Evolutionary conservation across 2,329 filamentous ascomycete species (phyloP).

Genomic region (Arachnomyces sp.): DNA sequence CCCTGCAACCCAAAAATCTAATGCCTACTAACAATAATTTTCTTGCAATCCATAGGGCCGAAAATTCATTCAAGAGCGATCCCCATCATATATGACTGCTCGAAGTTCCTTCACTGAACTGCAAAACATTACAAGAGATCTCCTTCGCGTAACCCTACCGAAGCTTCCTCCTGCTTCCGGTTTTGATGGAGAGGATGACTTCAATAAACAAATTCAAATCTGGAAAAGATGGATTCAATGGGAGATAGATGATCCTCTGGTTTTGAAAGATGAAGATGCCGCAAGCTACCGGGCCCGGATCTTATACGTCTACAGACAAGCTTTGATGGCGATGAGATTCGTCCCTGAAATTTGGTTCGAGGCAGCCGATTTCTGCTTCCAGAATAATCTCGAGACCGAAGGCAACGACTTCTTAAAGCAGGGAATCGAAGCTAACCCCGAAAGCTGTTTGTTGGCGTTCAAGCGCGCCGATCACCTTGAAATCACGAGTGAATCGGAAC

Average conservation of each 20-base stretch:
- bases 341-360: conserved; percentile 96
- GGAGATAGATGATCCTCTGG: conserved; percentile 89
- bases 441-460: conserved; percentile 83
- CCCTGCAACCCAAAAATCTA: background rate
- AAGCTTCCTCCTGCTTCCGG: conserved; percentile 74
- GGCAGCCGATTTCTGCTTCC: conserved; percentile 84
- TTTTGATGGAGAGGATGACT: conserved; percentile 81
- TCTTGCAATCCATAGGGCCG: conserved; percentile 55
- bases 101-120: conserved; percentile 82
- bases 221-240: conserved; percentile 94
- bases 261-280: conserved; percentile 73
- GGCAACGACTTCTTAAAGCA: conserved; percentile 73
- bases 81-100: conserved; percentile 91
- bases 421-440: conserved; percentile 82
- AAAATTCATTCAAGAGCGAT: conserved; percentile 89
- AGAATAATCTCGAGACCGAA: conserved; percentile 63
- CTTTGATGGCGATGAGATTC: conserved; percentile 85
- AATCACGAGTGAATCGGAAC: conserved; percentile 65
- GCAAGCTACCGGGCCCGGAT: conserved; percentile 69
- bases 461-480: conserved; percentile 86
- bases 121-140: conserved; percentile 74
- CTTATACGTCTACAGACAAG: conserved; percentile 86
- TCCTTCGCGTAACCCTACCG: conserved; percentile 72
- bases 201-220: conserved; percentile 70
- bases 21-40: conserved; percentile 8